Percentiles rank a stretch among this genome's conserved stretches.
phyloP scores from a whole-genome alignment of 1,139 yeast species.

The Saccharomycopsis hybrid region DNA sequence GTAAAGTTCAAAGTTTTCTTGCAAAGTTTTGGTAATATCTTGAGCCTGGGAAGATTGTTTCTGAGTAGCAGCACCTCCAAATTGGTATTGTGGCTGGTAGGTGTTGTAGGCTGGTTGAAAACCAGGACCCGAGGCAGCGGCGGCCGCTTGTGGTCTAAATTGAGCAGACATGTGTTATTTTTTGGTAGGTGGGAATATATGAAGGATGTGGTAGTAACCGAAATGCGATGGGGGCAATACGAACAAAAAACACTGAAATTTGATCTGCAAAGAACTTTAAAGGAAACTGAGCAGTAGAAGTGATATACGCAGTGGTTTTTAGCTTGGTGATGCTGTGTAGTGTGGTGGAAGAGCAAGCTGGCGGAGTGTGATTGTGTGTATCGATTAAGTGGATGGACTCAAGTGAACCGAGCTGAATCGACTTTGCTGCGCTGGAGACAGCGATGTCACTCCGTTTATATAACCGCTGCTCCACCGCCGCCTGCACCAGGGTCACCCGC shows the following conservation, averaged over 20 bases:
- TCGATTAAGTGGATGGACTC: too few species aligned
- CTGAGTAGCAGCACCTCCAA: neutral
- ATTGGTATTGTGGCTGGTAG: slow-evolving; percentile 21
- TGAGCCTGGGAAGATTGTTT: slow-evolving; percentile 2
- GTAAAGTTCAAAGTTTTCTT: slow-evolving; percentile 27
- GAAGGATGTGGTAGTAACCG: neutral
- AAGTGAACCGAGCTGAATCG: too few species aligned
- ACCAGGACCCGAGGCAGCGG: slow-evolving; percentile 6
- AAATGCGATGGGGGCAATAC: neutral
- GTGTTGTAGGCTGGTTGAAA: slow-evolving; percentile 13
- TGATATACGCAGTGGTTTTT: too few species aligned
- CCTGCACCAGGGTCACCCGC: too few species aligned
- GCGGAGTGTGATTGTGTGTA: too few species aligned
- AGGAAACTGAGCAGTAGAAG: too few species aligned
- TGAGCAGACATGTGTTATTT: slow-evolving; percentile 13
- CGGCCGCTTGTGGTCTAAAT: slow-evolving; percentile 19
- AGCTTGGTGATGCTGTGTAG: too few species aligned
- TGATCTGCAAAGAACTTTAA: too few species aligned
- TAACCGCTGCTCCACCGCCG: too few species aligned
- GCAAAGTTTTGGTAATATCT: slow-evolving; percentile 11
- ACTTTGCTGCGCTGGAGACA: too few species aligned
- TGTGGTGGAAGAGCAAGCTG: too few species aligned
- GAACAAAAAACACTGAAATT: neutral
- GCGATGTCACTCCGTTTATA: too few species aligned
- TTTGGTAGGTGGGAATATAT: neutral